Conservation (phyloP, 192 early-diverging fungal species). For the Umbelopsis sp. region DNA sequence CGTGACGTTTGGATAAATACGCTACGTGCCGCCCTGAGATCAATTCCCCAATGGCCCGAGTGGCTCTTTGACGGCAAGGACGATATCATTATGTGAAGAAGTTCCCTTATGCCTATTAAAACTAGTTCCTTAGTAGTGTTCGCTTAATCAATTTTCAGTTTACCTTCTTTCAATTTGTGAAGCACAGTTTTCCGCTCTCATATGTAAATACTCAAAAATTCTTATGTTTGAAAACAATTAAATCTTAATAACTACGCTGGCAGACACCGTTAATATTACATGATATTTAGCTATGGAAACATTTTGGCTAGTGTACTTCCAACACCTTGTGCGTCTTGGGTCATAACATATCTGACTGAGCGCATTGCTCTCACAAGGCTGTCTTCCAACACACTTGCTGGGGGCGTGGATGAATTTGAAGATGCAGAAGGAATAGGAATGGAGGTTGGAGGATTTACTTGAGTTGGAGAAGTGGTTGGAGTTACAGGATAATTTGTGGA, state of each 20-base stretch:
- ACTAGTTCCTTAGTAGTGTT: background rate
- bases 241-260: slow-evolving; percentile 4
- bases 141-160: too few species aligned
- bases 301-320: background rate
- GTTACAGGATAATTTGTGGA: background rate
- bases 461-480: too few species aligned
- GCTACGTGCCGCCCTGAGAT: slow-evolving; percentile 15
- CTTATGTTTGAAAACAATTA: background rate
- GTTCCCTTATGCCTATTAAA: background rate
- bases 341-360: background rate
- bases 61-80: slow-evolving; percentile 20
- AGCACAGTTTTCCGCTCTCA: background rate
- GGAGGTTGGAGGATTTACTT: background rate
- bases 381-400: background rate
- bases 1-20: slow-evolving; percentile 24
- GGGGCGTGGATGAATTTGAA: background rate
- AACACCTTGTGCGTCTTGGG: slow-evolving; percentile 4
- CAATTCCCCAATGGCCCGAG: slow-evolving; percentile 1
- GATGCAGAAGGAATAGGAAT: background rate
- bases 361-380: background rate
- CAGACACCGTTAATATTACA: too few species aligned
- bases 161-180: background rate
- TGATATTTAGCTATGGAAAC: background rate
- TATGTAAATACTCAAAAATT: slow-evolving; percentile 2
- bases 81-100: background rate